These are phyloP conservation scores for Xylaria sp. DNA, from an alignment of 2,329 filamentous ascomycete genomes.

Conservation along the genomic window DNA sequence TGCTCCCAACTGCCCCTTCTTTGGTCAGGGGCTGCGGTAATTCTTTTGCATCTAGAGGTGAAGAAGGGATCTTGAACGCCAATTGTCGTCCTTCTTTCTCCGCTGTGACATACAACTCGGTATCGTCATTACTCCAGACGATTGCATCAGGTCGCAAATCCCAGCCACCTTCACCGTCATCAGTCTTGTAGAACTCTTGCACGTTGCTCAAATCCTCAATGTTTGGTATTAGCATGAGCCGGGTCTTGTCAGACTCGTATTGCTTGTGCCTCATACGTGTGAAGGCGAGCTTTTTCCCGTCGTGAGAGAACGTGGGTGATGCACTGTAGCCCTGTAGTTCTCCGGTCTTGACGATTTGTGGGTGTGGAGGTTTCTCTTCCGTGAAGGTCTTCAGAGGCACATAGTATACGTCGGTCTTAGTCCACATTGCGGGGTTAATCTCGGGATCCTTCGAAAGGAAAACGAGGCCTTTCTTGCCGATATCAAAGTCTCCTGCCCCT, in stretches of 20 bases:
- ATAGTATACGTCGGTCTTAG: constrained; percentile 82
- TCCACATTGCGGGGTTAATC: constrained; percentile 74
- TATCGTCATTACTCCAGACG: constrained; percentile 63
- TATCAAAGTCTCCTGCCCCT: constrained; percentile 79
- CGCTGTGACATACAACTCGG: constrained; percentile 72
- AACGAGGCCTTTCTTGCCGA: constrained; percentile 67
- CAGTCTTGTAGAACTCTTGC: constrained; percentile 65
- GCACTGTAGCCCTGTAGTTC: constrained; percentile 68
- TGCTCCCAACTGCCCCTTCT: constrained; percentile 60
- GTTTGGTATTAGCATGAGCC: constrained; percentile 68
- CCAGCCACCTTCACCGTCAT: constrained; percentile 68
- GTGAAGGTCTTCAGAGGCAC: constrained; percentile 68
- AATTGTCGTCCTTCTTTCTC: constrained; percentile 70
- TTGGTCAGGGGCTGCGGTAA: constrained; percentile 57
- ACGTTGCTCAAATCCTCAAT: constrained; percentile 62
- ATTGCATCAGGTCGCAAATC: constrained; percentile 63
- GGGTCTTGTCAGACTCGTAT: constrained; percentile 82
- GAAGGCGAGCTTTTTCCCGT: constrained; percentile 75
- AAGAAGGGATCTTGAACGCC: constrained; percentile 66
- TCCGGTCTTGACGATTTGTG: constrained; percentile 61
- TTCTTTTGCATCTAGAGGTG: constrained; percentile 54
- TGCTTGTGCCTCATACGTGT: constrained; percentile 76
- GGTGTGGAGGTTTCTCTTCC: constrained; percentile 55
- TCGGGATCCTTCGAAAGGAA: constrained; percentile 79
- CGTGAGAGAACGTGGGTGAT: constrained; percentile 74